Conservation (phyloP, 306 rosid species). For the Ormosia emarginata region DNA sequence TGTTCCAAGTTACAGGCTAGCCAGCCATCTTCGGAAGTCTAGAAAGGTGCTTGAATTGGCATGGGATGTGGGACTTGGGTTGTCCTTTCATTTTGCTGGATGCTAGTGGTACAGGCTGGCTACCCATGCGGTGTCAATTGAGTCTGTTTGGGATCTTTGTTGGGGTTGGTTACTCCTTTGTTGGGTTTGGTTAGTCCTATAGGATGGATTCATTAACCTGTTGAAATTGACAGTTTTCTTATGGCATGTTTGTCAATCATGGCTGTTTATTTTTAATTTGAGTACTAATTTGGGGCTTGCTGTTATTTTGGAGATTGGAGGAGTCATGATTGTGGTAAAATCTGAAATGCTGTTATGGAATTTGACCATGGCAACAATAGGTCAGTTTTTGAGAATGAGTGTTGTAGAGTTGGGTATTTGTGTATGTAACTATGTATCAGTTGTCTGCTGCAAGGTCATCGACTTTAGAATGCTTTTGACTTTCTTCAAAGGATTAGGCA, state of each 20-base stretch:
- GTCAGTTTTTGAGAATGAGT: neutral
- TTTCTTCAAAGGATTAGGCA: neutral
- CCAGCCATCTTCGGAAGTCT: neutral
- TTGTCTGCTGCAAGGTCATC: neutral
- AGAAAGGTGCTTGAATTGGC: neutral
- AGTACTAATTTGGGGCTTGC: neutral
- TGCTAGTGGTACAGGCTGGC: neutral
- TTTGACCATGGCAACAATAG: neutral
- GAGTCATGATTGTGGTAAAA: neutral
- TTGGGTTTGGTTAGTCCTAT: neutral
- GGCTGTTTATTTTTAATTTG: neutral
- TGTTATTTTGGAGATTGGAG: constrained; percentile 13
- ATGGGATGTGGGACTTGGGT: neutral
- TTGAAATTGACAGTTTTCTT: neutral
- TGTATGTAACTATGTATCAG: neutral
- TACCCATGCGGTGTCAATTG: neutral
- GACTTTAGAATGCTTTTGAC: neutral
- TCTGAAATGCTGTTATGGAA: neutral
- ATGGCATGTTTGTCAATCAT: neutral
- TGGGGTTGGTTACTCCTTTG: neutral
- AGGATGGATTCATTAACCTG: neutral
- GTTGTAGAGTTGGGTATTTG: neutral
- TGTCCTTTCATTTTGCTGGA: neutral
- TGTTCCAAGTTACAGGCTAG: neutral
- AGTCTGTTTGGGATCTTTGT: neutral